These are phyloP conservation scores for Microsporum audouinii DNA, from an alignment of 2,329 filamentous ascomycete genomes.

Conservation along the genomic window DNA sequence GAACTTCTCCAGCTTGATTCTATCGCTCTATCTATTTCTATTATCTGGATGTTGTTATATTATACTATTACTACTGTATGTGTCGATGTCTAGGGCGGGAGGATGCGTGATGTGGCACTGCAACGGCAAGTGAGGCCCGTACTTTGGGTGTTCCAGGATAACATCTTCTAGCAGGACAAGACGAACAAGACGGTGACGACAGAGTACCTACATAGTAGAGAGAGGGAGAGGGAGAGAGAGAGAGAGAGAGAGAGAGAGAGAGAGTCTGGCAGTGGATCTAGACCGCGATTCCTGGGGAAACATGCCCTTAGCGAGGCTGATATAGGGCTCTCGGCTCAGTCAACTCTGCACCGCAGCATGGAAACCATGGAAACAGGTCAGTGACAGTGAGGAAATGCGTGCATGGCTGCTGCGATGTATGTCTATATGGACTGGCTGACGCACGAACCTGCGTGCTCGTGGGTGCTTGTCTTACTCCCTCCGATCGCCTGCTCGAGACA, in stretches of 20 bases:
- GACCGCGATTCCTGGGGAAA: background rate
- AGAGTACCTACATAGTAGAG: background rate
- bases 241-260: background rate
- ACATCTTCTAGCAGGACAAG: too few relatives aligned
- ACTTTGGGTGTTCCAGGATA: too few relatives aligned
- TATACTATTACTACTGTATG: too few relatives aligned
- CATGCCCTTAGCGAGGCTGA: background rate
- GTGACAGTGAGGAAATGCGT: background rate
- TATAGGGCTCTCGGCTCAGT: background rate
- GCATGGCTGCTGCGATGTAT: background rate
- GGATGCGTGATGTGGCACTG: too few relatives aligned
- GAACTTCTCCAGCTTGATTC: too few relatives aligned
- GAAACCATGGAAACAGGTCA: too few relatives aligned
- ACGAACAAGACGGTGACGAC: background rate
- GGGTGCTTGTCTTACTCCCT: background rate
- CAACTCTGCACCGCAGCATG: background rate
- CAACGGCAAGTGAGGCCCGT: too few relatives aligned
- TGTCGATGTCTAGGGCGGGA: too few relatives aligned
- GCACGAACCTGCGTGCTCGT: background rate
- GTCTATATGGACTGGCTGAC: background rate
- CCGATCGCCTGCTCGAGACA: background rate
- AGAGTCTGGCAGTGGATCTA: background rate
- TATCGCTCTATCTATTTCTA: too few relatives aligned
- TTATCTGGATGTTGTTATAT: too few relatives aligned
- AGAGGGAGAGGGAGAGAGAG: background rate